phyloP scores from a whole-genome alignment of 1,284 basidiomycete species.

The Austroboletus rostrupii region DNA sequence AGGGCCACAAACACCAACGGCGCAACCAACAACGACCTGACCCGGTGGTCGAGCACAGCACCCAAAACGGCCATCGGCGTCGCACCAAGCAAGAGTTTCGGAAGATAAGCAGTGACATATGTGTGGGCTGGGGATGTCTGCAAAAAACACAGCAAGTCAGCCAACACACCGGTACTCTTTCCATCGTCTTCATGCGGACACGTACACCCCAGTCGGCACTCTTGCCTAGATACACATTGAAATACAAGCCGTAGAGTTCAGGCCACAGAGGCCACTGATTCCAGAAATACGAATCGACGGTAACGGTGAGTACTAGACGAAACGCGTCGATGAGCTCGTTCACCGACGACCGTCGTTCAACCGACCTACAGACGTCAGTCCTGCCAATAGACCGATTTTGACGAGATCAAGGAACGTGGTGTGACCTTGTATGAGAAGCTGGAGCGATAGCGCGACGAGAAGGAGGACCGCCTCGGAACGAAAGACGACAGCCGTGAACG shows the following conservation, averaged over 20 bases:
- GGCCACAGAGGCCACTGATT: conserved; percentile 74
- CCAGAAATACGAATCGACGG: conserved; percentile 90
- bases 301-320: conserved; percentile 54
- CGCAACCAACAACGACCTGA: conserved; percentile 51
- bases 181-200: conserved; percentile 17
- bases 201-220: conserved; percentile 89
- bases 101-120: conserved; percentile 72
- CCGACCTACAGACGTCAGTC: conserved; percentile 57
- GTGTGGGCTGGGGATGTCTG: conserved; percentile 70
- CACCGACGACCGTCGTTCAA: conserved; percentile 4
- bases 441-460: conserved; percentile 59
- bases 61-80: conserved; percentile 64
- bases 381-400: conserved; percentile 51
- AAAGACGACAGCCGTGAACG: conserved; percentile 69
- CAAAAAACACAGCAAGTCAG: conserved; percentile 1
- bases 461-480: conserved; percentile 79
- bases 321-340: neutral
- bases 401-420: conserved; percentile 46
- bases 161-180: conserved; percentile 1
- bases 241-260: conserved; percentile 76
- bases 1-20: conserved; percentile 55
- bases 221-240: conserved; percentile 87
- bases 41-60: conserved; percentile 41
- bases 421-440: conserved; percentile 46
- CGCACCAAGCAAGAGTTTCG: conserved; percentile 73